These are phyloP conservation scores for Cnidoscolus chayamansa DNA, from an alignment of 441 rosid genomes.

Conservation along the genomic window DNA sequence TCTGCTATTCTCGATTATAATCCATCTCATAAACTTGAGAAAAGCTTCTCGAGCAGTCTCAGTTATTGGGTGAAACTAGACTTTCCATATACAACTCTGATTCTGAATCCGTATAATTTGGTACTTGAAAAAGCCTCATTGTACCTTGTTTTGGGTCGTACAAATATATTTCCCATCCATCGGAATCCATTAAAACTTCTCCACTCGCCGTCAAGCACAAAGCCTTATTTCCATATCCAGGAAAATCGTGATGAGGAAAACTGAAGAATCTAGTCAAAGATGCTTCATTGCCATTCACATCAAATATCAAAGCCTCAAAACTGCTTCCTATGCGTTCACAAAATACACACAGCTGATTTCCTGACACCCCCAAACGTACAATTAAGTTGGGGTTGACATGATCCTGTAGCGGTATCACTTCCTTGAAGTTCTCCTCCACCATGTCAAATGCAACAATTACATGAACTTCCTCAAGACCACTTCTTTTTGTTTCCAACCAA, in stretches of 20 bases:
- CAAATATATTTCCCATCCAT: constrained; percentile 6
- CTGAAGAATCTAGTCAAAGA: constrained; percentile 2
- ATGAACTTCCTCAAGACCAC: background rate
- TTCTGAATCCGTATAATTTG: background rate
- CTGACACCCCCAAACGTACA: background rate
- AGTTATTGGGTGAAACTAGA: constrained; percentile 8
- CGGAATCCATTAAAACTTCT: constrained; percentile 11
- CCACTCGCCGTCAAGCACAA: constrained; percentile 4
- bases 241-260: background rate
- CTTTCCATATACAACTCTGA: background rate
- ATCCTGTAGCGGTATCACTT: constrained; percentile 2
- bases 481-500: background rate
- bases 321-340: background rate
- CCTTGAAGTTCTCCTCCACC: constrained; percentile 19
- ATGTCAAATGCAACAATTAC: constrained; percentile 17
- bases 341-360: constrained; percentile 8
- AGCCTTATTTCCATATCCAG: background rate
- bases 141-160: constrained; percentile 7
- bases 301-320: constrained; percentile 5
- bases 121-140: background rate
- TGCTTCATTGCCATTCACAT: background rate
- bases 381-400: background rate
- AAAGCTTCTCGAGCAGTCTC: background rate
- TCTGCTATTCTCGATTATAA: no score
- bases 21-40: no score